A percentile compares a stretch with the other conserved stretches of the same genome.
phyloP scores from a whole-genome alignment of 108 stramenopile genomes.

The Epipyxis sp. region DNA sequence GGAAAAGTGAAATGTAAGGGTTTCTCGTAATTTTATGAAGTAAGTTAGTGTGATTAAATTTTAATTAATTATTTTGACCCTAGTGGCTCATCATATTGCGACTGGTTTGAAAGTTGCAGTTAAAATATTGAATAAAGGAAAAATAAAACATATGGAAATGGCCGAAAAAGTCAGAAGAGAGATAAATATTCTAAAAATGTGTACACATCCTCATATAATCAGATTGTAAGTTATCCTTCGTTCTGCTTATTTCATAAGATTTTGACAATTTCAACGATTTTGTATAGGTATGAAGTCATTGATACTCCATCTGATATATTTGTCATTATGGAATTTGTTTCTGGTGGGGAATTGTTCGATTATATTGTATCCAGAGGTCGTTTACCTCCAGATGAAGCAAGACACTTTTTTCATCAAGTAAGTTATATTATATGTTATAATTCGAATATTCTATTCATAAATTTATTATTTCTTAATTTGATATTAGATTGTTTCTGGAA shows the following conservation, averaged over 20 bases:
- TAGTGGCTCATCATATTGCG: conserved; percentile 90
- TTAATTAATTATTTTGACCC: not conserved
- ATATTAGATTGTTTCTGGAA: conserved; percentile 83
- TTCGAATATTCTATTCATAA: no score
- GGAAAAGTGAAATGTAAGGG: conserved; percentile 81
- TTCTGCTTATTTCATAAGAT: not conserved
- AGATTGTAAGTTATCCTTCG: conserved; percentile 75
- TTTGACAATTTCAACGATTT: not conserved
- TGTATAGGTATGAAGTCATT: conserved; percentile 55
- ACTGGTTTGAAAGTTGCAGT: conserved; percentile 99
- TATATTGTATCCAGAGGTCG: conserved; percentile 94
- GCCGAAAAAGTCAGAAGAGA: conserved; percentile 98
- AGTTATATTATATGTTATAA: no score
- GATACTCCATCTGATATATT: conserved; percentile 99
- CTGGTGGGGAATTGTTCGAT: conserved; percentile 98
- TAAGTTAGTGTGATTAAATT: not conserved
- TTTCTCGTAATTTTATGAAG: not conserved
- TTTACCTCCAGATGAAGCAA: conserved; percentile 86
- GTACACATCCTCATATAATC: conserved; percentile 98
- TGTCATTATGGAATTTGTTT: conserved; percentile 84
- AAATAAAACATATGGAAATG: conserved; percentile 97
- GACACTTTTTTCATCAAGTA: conserved; percentile 89
- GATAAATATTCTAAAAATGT: conserved; percentile 96
- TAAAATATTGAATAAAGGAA: conserved; percentile 97
- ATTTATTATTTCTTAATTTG: no score